These are phyloP conservation scores for Excoecaria agallocha DNA, from an alignment of 345 rosid species.

Conservation along the genomic window DNA sequence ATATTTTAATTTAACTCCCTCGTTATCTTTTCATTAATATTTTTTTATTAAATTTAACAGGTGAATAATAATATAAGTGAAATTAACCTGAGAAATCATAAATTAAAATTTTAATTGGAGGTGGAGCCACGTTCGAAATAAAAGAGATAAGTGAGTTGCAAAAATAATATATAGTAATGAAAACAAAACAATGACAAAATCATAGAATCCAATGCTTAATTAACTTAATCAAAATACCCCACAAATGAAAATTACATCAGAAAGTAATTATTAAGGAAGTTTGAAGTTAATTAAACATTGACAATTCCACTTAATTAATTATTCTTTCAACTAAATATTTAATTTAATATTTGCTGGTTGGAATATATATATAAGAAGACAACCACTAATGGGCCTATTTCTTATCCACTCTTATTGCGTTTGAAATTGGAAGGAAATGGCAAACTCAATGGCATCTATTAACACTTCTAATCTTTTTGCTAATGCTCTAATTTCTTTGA, in stretches of 20 bases:
- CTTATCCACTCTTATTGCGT: constrained; percentile 12
- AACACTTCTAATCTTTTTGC: not conserved
- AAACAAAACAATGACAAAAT: not conserved
- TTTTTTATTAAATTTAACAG: too few species aligned
- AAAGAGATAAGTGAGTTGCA: not conserved
- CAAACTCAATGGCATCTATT: not conserved
- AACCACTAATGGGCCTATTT: constrained; percentile 4
- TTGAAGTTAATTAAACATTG: not conserved
- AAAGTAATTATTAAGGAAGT: not conserved
- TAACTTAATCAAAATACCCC: not conserved
- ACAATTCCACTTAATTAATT: too few species aligned
- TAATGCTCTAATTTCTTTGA: not conserved
- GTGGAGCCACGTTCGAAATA: too few species aligned
- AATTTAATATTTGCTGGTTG: too few species aligned
- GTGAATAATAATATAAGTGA: too few species aligned
- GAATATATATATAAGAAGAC: not conserved
- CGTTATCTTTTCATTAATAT: too few species aligned
- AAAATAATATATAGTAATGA: not conserved
- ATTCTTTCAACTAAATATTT: too few species aligned
- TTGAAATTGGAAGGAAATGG: constrained; percentile 1
- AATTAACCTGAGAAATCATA: too few species aligned
- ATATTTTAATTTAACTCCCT: too few species aligned
- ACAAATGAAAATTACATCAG: not conserved
- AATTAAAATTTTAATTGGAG: too few species aligned
- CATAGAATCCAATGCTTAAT: constrained; percentile 19